Percentiles rank a stretch among this genome's conserved stretches.
phyloP scores from a whole-genome alignment of 306 rosid genomes.

The Biancaea sappan region DNA sequence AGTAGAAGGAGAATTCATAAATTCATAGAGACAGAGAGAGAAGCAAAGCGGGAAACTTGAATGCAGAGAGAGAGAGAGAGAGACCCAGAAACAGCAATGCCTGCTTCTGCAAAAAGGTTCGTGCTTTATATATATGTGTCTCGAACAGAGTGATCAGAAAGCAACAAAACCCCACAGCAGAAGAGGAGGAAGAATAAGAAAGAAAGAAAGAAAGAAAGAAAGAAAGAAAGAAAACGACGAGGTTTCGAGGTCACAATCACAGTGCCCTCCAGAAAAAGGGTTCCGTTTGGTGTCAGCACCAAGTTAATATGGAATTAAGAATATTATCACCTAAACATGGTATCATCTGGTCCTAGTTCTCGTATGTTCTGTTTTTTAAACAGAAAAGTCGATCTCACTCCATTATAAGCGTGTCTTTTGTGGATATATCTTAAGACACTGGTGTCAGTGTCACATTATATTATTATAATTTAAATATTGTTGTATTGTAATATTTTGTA shows the following conservation, averaged over 20 bases:
- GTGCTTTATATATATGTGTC: conserved; percentile 29
- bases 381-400: neutral
- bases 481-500: no score
- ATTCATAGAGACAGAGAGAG: neutral
- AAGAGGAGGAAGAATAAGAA: conserved; percentile 54
- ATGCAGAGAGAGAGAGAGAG: conserved; percentile 39
- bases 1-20: neutral
- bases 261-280: conserved; percentile 42
- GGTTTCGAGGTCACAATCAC: conserved; percentile 40
- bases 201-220: conserved; percentile 51
- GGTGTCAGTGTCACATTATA: no score
- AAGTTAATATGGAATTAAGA: conserved; percentile 32
- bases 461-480: no score
- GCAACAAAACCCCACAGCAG: conserved; percentile 44
- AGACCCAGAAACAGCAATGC: conserved; percentile 45
- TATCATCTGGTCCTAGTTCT: neutral
- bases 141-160: conserved; percentile 65
- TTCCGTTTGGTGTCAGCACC: conserved; percentile 41
- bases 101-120: conserved; percentile 36
- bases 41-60: conserved; percentile 76
- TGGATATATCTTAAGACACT: no score
- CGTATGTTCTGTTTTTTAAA: neutral
- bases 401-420: neutral
- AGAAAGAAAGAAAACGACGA: conserved; percentile 61
- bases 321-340: no score